Conservation (phyloP, 2,329 filamentous ascomycete species). For the Nakataea oryzae region DNA sequence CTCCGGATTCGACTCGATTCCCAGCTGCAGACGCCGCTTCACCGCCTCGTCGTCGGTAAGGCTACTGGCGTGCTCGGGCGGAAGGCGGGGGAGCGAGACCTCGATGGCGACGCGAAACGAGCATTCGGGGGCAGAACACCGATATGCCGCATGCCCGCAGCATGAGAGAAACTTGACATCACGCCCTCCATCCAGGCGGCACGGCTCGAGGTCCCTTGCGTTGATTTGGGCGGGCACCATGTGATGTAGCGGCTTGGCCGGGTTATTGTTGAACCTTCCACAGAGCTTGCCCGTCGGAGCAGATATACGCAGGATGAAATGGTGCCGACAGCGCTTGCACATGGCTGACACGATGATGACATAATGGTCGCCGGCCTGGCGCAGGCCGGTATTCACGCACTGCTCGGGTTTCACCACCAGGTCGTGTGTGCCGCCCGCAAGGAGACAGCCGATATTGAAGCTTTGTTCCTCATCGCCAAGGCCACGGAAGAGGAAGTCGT, state of each 20-base stretch:
- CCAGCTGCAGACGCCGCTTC: conserved; percentile 23
- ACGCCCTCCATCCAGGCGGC: neutral
- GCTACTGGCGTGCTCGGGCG: conserved; percentile 26
- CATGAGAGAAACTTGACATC: conserved; percentile 27
- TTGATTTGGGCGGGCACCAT: conserved; percentile 7
- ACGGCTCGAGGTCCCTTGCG: conserved; percentile 3
- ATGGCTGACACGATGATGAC: conserved; percentile 14
- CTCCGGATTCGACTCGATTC: conserved; percentile 32
- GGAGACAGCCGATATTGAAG: conserved; percentile 9
- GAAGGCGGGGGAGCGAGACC: conserved; percentile 37
- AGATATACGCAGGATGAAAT: conserved; percentile 19
- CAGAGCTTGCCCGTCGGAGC: conserved; percentile 6
- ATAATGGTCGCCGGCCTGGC: conserved; percentile 1
- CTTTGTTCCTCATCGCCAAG: conserved; percentile 4
- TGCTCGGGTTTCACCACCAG: conserved; percentile 1
- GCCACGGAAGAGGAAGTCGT: conserved; percentile 9
- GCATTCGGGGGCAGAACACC: conserved; percentile 30
- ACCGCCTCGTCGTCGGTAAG: conserved; percentile 36
- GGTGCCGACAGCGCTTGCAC: conserved; percentile 20
- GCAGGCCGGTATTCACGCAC: neutral
- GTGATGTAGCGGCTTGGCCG: conserved; percentile 14
- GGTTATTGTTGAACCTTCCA: conserved; percentile 7
- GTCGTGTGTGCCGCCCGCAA: neutral
- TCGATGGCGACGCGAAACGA: conserved; percentile 33
- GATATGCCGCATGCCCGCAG: conserved; percentile 23